Percentiles rank a stretch among this genome's conserved stretches.
These are phyloP conservation scores for Fusarium nodosum DNA, from an alignment of 2,329 filamentous ascomycete genomes.

Conservation along the genomic window DNA sequence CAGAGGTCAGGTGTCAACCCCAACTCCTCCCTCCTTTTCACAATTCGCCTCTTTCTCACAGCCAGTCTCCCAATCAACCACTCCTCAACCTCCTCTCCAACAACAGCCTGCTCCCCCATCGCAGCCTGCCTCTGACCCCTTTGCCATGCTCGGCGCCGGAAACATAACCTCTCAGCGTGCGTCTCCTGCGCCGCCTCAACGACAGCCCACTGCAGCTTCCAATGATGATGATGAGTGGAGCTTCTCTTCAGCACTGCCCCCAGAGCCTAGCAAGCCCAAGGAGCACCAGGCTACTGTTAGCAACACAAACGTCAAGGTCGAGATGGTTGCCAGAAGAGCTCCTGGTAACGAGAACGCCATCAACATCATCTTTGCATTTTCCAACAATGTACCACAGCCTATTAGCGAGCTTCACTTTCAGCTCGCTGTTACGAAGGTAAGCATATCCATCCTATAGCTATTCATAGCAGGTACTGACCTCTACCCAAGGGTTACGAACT, in stretches of 20 bases:
- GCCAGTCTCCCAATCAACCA: constrained; percentile 64
- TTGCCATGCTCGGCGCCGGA: constrained; percentile 62
- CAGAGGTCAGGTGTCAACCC: constrained; percentile 58
- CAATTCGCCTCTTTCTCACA: constrained; percentile 70
- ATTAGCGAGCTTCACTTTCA: constrained; percentile 90
- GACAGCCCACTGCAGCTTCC: constrained; percentile 50
- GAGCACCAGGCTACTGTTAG: constrained; percentile 76
- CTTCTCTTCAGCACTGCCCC: constrained; percentile 87
- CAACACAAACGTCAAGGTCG: constrained; percentile 77
- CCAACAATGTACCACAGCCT: constrained; percentile 79
- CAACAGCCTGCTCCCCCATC: constrained; percentile 63
- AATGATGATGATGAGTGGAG: constrained; percentile 92
- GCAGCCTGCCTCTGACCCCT: constrained; percentile 63
- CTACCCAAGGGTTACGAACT: constrained; percentile 78
- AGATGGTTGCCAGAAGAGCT: constrained; percentile 77
- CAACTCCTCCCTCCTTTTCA: constrained; percentile 64
- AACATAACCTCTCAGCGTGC: constrained; percentile 46
- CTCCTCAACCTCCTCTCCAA: constrained; percentile 64
- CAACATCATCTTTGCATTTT: constrained; percentile 82
- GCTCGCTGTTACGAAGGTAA: constrained; percentile 91
- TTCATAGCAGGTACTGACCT: constrained; percentile 11
- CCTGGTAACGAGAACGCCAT: constrained; percentile 69
- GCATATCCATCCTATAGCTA: neutral
- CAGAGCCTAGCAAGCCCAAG: constrained; percentile 66
- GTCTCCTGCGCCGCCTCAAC: constrained; percentile 48